Evolutionary conservation across 2,329 filamentous ascomycete species (phyloP).

Genomic region (Calonectria henricotiae): DNA sequence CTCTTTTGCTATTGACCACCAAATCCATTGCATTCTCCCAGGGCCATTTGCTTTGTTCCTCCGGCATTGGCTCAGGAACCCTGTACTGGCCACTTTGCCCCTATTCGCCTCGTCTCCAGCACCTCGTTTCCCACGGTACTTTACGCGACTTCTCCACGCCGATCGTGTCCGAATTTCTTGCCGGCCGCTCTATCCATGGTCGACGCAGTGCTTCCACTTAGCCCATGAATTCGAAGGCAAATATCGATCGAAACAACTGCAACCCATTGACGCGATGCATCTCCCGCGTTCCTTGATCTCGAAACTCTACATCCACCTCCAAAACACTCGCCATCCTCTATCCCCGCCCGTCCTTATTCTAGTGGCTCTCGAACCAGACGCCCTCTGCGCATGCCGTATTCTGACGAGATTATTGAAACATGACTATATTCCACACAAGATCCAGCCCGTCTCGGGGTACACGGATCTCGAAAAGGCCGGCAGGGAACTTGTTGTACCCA

Average conservation of each 20-base stretch:
- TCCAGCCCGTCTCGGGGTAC: slow-evolving; percentile 95
- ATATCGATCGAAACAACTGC: slow-evolving; percentile 42
- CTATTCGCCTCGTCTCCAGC: background rate
- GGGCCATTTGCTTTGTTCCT: slow-evolving; percentile 23
- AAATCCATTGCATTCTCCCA: slow-evolving; percentile 32
- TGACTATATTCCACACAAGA: slow-evolving; percentile 98
- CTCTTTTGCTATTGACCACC: slow-evolving; percentile 21
- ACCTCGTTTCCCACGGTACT: slow-evolving; percentile 28
- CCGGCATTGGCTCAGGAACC: slow-evolving; percentile 15
- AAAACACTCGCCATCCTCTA: slow-evolving; percentile 88
- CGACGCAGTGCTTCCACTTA: slow-evolving; percentile 36
- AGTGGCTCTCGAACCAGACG: slow-evolving; percentile 94
- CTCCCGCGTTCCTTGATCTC: slow-evolving; percentile 91
- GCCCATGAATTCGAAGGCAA: slow-evolving; percentile 51
- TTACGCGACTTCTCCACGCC: slow-evolving; percentile 44
- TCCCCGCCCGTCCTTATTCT: slow-evolving; percentile 93
- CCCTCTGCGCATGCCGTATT: slow-evolving; percentile 95
- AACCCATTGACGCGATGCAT: slow-evolving; percentile 78
- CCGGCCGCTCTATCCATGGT: slow-evolving; percentile 32
- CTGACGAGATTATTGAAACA: slow-evolving; percentile 94
- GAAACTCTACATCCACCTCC: slow-evolving; percentile 91
- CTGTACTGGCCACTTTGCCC: background rate
- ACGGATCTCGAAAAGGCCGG: slow-evolving; percentile 88
- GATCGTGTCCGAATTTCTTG: slow-evolving; percentile 41
- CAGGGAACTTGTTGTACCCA: slow-evolving; percentile 83